Conservation (phyloP, 148 eudicot genomes). For the Rhododendron vialii region DNA sequence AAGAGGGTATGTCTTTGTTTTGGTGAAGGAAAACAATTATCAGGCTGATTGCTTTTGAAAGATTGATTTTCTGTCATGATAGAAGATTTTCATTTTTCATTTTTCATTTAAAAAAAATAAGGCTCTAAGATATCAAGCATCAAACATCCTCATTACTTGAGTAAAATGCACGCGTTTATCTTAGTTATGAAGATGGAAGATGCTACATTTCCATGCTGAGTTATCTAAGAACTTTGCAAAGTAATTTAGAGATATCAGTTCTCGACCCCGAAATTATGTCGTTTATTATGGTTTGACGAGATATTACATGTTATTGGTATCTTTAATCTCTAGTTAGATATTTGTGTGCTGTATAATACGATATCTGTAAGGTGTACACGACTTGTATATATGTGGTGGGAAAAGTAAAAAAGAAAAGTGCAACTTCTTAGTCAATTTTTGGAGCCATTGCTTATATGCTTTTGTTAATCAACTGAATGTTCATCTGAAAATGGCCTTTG, state of each 20-base stretch:
- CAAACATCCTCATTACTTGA: too few relatives aligned
- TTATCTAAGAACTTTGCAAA: background rate
- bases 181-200: too few relatives aligned
- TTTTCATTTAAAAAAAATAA: background rate
- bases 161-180: too few relatives aligned
- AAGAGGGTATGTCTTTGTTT: background rate
- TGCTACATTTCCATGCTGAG: too few relatives aligned
- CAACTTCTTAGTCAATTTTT: background rate
- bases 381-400: background rate
- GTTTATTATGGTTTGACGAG: background rate
- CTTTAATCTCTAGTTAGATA: background rate
- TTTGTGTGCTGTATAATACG: background rate
- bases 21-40: background rate
- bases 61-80: background rate
- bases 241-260: background rate
- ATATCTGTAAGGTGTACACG: background rate
- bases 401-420: background rate
- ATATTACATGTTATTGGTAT: background rate
- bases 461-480: background rate
- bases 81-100: background rate
- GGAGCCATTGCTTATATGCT: background rate
- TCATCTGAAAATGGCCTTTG: conserved; percentile 7
- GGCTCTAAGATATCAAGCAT: background rate
- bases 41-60: background rate
- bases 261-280: background rate